Base-by-base conservation (phyloP, 2,329 filamentous ascomycete species). In the Pseudogymnoascus sp. region DNA sequence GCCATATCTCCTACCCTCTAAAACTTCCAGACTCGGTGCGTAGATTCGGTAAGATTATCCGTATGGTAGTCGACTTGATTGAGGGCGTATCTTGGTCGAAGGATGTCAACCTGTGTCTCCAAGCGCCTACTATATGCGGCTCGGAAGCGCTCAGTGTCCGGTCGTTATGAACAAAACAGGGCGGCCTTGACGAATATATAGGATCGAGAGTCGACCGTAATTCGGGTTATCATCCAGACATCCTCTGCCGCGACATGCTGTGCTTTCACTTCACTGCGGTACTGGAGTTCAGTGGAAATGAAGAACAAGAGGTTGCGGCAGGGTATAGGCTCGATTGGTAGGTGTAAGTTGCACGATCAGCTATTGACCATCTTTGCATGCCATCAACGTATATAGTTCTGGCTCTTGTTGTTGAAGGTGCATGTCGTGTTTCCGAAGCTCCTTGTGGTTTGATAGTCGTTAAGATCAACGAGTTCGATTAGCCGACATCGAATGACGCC, bases 231-330 rank as follows among this genome's bases (percentile, higher is more conserved):
- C 27, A 31, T 52, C 48, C 29, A 55, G 48, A 55, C 18, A 55
- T 12, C 48, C 48, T 33, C 29, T 55, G 48, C 48, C 48, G 29
- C 29, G 48, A 55, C 48, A 55, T 55, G 29, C 48, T 55, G 48
- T 55, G 8, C 48, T 15, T 52, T 31, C 45, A 52, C 48, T 55
- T 33, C 48, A 55, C 48, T 29, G 1, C 35, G 29, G 29, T 55
- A 31, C 2, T 55, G 48, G 8, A 55, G 13, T 12, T 55, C 18
- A 18, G 9, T 18, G 27, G 48, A 18, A 55, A 35, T 33, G 29
- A 33, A 55, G 27, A 35, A 55, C 48, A 55, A 55, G 27, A 21
- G 9, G n/a, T 33, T n/a, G 29, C n/a, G 48, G 48, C 29, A 33
- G 29, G 29, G 9, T 4, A 12, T 55, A 13, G 18, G 48, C 9